phyloP scores from a whole-genome alignment of 2,329 filamentous ascomycete species.

The Aspergillus sp. region DNA sequence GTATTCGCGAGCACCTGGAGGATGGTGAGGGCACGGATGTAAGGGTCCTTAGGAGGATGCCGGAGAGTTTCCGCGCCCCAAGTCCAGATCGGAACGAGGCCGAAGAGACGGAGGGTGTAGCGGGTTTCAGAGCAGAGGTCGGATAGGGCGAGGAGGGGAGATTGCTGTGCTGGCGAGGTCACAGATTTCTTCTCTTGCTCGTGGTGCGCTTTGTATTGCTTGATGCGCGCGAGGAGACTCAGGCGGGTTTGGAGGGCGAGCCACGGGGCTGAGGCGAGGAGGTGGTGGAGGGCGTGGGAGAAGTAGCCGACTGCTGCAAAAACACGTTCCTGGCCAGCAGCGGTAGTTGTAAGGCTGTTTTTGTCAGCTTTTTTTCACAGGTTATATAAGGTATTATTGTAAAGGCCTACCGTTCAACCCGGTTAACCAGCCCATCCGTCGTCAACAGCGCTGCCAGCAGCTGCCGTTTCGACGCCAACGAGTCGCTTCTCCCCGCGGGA shows the following conservation, averaged over 20 bases:
- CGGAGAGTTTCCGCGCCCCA: constrained; percentile 60
- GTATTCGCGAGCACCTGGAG: constrained; percentile 61
- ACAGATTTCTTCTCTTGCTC: too few species aligned
- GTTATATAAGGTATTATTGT: too few species aligned
- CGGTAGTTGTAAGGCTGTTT: constrained; percentile 56
- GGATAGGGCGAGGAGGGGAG: constrained; percentile 37
- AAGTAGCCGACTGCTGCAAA: constrained; percentile 63
- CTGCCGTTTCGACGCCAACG: constrained; percentile 10
- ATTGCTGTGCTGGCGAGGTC: background rate
- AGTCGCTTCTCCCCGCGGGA: constrained; percentile 8
- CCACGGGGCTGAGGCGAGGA: constrained; percentile 48
- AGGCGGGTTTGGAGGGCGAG: constrained; percentile 34
- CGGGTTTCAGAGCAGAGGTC: constrained; percentile 43
- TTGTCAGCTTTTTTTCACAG: constrained; percentile 4
- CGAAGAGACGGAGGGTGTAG: constrained; percentile 51
- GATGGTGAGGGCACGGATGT: constrained; percentile 50
- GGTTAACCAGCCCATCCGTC: constrained; percentile 22
- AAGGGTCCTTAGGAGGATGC: constrained; percentile 34
- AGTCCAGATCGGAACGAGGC: constrained; percentile 65
- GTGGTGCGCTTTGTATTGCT: too few species aligned
- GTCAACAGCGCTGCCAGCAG: constrained; percentile 19
- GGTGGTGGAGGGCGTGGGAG: constrained; percentile 53
- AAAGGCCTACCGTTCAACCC: constrained; percentile 22
- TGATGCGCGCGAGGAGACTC: constrained; percentile 35
- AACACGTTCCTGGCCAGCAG: constrained; percentile 60